These are phyloP conservation scores for Epicoccum nigrum DNA, from an alignment of 2,329 filamentous ascomycete species.

Conservation along the genomic window DNA sequence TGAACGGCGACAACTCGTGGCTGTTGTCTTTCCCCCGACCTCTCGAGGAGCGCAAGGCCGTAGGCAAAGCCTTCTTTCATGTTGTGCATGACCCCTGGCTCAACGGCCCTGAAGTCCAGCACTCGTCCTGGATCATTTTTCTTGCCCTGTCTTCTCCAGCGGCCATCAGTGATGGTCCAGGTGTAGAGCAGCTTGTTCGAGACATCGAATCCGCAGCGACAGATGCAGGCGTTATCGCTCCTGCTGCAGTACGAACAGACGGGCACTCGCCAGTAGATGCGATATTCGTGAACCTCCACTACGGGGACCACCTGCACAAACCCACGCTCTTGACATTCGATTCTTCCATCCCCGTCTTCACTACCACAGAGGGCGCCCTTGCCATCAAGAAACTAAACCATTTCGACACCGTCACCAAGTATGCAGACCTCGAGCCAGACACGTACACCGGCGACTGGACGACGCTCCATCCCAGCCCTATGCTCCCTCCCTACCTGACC, in stretches of 20 bases:
- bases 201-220: background rate
- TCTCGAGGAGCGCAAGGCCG: background rate
- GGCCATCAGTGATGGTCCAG: background rate
- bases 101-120: background rate
- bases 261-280: constrained; percentile 3
- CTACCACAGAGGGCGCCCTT: background rate
- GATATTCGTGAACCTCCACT: constrained; percentile 8
- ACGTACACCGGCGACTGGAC: background rate
- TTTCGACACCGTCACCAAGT: background rate
- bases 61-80: constrained; percentile 12
- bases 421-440: background rate
- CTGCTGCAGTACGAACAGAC: background rate
- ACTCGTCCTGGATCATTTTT: background rate
- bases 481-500: constrained; percentile 11
- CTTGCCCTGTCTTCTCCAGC: background rate
- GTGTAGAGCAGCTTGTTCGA: background rate
- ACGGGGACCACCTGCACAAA: constrained; percentile 9
- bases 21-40: constrained; percentile 13
- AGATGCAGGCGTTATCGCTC: background rate
- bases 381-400: background rate
- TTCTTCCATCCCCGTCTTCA: constrained; percentile 6
- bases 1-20: constrained; percentile 19
- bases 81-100: constrained; percentile 14
- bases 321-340: constrained; percentile 9
- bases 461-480: background rate